These are phyloP conservation scores for Epichloe brachyelytri DNA, from an alignment of 2,329 filamentous ascomycete genomes.

Conservation along the genomic window DNA sequence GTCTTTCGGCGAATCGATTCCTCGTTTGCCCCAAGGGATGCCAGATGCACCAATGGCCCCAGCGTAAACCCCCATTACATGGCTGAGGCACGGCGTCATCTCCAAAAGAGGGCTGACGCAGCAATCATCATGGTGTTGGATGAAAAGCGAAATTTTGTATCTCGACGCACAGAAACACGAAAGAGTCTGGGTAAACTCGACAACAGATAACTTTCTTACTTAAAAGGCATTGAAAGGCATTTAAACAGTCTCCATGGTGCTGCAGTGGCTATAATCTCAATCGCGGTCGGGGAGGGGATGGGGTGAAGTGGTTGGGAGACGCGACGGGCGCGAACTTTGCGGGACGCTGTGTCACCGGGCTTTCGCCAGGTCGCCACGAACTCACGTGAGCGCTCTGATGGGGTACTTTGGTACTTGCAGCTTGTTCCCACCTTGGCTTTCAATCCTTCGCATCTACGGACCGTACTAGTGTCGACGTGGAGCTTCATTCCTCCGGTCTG, in stretches of 20 bases:
- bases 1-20: neutral
- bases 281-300: conserved; percentile 22
- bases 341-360: conserved; percentile 18
- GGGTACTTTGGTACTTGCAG: neutral
- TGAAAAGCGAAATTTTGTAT: conserved; percentile 5
- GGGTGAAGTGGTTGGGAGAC: conserved; percentile 28
- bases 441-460: neutral
- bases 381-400: conserved; percentile 25
- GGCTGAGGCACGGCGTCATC: conserved; percentile 8
- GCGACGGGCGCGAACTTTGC: conserved; percentile 29
- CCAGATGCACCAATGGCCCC: neutral
- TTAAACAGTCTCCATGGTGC: conserved; percentile 16
- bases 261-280: conserved; percentile 6
- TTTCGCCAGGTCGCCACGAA: conserved; percentile 29
- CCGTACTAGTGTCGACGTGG: too few relatives aligned
- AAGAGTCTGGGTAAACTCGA: conserved; percentile 14
- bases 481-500: neutral
- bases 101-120: conserved; percentile 11
- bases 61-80: conserved; percentile 2
- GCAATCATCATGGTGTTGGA: conserved; percentile 7
- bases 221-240: conserved; percentile 7
- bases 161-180: conserved; percentile 11
- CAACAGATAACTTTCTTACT: fast-evolving
- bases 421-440: neutral
- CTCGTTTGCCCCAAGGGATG: conserved; percentile 3